Evolutionary conservation across 2,329 filamentous ascomycete species (phyloP).

Genomic region (Passalora sequoiae): DNA sequence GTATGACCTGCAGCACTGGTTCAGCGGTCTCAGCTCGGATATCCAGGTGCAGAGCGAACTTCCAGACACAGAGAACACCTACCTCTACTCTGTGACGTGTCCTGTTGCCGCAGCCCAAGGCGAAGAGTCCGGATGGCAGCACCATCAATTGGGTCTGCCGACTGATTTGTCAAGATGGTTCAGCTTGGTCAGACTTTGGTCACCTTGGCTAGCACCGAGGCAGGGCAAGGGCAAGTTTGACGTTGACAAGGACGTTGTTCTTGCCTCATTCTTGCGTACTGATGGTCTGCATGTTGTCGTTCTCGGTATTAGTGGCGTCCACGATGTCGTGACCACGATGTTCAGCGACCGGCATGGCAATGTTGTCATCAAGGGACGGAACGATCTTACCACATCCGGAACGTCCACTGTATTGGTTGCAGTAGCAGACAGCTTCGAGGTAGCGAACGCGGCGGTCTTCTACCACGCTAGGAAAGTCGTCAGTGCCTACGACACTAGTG

Average conservation of each 20-base stretch:
- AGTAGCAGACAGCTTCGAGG: constrained; percentile 66
- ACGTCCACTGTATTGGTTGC: constrained; percentile 63
- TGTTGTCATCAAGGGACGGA: constrained; percentile 64
- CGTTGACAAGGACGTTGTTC: constrained; percentile 70
- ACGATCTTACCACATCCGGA: constrained; percentile 57
- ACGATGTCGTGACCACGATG: constrained; percentile 65
- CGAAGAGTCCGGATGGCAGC: constrained; percentile 53
- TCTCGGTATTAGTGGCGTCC: constrained; percentile 69
- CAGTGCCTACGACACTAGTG: constrained; percentile 40
- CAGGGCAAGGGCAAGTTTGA: constrained; percentile 66
- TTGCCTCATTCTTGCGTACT: constrained; percentile 69
- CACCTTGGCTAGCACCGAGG: constrained; percentile 81
- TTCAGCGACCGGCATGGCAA: constrained; percentile 60
- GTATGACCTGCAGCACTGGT: constrained; percentile 50
- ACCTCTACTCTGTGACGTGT: constrained; percentile 64
- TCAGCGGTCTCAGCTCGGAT: constrained; percentile 54
- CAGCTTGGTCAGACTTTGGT: constrained; percentile 71
- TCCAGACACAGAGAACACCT: constrained; percentile 64
- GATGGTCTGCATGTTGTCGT: constrained; percentile 72
- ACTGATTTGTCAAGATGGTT: constrained; percentile 70
- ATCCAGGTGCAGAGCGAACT: constrained; percentile 51
- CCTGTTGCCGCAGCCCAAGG: constrained; percentile 53
- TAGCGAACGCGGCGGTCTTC: constrained; percentile 72
- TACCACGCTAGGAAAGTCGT: constrained; percentile 75
- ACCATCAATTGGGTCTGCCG: constrained; percentile 58